phyloP scores from a whole-genome alignment of 768 basidiomycete species.

The Hysterangium stoloniferum region DNA sequence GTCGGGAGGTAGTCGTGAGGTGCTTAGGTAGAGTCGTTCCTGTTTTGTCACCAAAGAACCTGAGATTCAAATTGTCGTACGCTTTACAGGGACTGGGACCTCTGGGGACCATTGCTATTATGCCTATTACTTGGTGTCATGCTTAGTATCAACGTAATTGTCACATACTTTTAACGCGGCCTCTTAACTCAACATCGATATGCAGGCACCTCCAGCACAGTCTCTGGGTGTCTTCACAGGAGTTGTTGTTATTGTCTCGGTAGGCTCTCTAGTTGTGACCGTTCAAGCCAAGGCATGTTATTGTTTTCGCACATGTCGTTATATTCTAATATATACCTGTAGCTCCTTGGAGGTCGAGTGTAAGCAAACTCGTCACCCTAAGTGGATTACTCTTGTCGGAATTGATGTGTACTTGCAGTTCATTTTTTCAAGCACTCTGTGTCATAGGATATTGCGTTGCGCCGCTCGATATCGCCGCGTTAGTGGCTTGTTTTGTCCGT shows the following conservation, averaged over 20 bases:
- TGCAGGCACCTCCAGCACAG: conserved; percentile 74
- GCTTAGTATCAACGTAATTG: conserved; percentile 72
- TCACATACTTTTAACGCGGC: background rate
- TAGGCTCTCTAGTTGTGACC: conserved; percentile 87
- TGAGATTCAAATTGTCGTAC: background rate
- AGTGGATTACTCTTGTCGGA: background rate
- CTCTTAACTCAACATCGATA: background rate
- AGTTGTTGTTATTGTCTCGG: conserved; percentile 86
- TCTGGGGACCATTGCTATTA: conserved; percentile 91
- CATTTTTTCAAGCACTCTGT: conserved; percentile 94
- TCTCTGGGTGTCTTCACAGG: conserved; percentile 86
- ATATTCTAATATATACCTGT: background rate
- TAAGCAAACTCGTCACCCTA: no score
- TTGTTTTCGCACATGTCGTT: background rate
- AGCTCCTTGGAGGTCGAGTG: conserved; percentile 82
- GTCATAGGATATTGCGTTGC: conserved; percentile 94
- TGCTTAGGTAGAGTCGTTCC: conserved; percentile 47
- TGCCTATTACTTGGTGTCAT: conserved; percentile 75
- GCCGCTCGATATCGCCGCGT: conserved; percentile 83
- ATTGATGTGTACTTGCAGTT: conserved; percentile 35
- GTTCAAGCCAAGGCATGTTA: conserved; percentile 82
- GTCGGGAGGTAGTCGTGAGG: conserved; percentile 65
- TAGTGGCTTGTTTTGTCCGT: conserved; percentile 79
- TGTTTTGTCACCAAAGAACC: no score
- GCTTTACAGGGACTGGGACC: conserved; percentile 80